Evolutionary conservation across 768 basidiomycete genomes (phyloP), one percentile per base, ranked within the genome.

Genomic region (Leccinum incarnatum): DNA sequence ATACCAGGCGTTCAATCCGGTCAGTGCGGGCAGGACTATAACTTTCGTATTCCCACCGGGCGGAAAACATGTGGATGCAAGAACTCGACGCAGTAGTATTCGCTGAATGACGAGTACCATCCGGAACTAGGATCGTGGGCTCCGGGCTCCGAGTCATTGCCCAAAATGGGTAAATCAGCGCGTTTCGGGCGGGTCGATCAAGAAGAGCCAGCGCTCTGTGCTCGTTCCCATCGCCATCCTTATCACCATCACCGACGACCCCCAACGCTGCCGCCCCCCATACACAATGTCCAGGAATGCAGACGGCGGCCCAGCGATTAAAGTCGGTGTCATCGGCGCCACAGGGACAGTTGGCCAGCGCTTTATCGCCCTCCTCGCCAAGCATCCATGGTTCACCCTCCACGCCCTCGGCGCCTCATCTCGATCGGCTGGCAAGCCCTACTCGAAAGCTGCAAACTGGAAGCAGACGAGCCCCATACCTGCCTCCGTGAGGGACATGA

Each of bases 331-430:
- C 50, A 79, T 95, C 9, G 93, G 93, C 32, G 93, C 93, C 1
- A 95, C 93, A 0, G 93, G 96, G 57, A 97, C 93, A 50, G 96
- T 98, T 51, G 95, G 96, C 23, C 96, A 98, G 75, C 84, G 95
- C 42, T 99, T 98, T 74, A 90, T 98, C 73, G 81, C 85, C 52
- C 85, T 98, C 51, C 88, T 99, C 51, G 79, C 92, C 4, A 70
- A 77, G 7, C 97, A 99, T 70, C 95, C 96, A 0, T 98, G 89
- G 85, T 98, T 99, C 75, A 76, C 78, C 59, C 80, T 98, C 64
- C 86, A 89, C 71, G 87, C 85, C 0, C 83, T 99, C 45, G 96
- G 95, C 42, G 97, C 97, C 46, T 96, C 93, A 10, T 75, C 87
- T 2, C 75, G 94, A 67, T 95, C 93, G 2, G 93, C 93, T 14